Percentiles rank a stretch among this genome's conserved stretches.
Conservation (phyloP, 2,329 filamentous ascomycete genomes). For the Paracamarosporium sp. region DNA sequence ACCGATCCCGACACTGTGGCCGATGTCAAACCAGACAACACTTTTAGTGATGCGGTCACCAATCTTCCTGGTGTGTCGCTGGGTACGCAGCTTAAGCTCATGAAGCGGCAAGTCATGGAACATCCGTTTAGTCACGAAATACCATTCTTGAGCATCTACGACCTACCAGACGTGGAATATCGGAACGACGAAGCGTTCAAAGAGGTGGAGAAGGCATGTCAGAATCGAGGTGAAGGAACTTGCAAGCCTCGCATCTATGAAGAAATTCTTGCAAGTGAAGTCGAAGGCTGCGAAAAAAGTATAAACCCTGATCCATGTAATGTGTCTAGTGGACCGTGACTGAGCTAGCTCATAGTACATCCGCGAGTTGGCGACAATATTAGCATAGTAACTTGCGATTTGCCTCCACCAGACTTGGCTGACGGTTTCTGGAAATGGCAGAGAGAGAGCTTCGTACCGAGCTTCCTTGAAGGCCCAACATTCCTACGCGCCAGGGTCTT, state of each 20-base stretch:
- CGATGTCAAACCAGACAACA: neutral
- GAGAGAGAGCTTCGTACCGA: neutral
- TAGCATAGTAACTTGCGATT: slow-evolving; percentile 3
- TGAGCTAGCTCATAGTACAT: slow-evolving; percentile 1
- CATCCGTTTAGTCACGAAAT: slow-evolving; percentile 8
- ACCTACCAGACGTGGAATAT: slow-evolving; percentile 5
- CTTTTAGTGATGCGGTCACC: slow-evolving; percentile 8
- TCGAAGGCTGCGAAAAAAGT: slow-evolving; percentile 6
- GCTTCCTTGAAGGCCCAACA: neutral
- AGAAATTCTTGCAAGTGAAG: slow-evolving; percentile 3
- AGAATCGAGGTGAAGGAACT: neutral
- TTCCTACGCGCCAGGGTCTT: slow-evolving; percentile 6
- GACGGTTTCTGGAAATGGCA: slow-evolving; percentile 8
- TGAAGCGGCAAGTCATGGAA: slow-evolving; percentile 1
- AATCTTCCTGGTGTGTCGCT: slow-evolving; percentile 5
- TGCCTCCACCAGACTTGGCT: neutral
- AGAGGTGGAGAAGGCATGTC: neutral
- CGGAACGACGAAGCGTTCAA: slow-evolving; percentile 9
- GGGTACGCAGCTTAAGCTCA: slow-evolving; percentile 1
- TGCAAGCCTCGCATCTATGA: slow-evolving; percentile 9
- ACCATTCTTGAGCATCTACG: slow-evolving; percentile 9
- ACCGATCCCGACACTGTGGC: neutral
- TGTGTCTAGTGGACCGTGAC: neutral
- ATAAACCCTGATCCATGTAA: neutral
- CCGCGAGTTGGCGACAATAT: slow-evolving; percentile 3